phyloP scores from a whole-genome alignment of 345 rosid species.

The Salix brachista region DNA sequence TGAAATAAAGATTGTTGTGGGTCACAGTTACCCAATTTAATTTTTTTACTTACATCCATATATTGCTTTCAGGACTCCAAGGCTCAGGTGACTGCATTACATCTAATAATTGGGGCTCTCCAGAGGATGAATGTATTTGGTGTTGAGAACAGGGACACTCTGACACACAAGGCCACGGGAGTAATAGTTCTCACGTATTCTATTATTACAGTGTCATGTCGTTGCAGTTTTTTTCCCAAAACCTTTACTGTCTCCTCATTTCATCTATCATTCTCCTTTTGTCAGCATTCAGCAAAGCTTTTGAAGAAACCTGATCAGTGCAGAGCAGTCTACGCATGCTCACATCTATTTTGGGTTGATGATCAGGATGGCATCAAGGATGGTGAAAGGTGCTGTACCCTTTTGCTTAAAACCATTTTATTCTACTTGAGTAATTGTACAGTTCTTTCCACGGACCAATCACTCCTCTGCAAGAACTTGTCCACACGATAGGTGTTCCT shows the following conservation, averaged over 20 bases:
- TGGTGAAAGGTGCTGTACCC: constrained; percentile 65
- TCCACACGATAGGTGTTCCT: background rate
- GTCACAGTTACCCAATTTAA: background rate
- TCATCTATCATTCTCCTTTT: background rate
- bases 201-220: background rate
- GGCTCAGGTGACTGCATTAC: constrained; percentile 91
- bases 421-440: background rate
- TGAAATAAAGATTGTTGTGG: background rate
- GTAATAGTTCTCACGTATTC: constrained; percentile 35
- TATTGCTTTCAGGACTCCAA: constrained; percentile 65
- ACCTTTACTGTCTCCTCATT: background rate
- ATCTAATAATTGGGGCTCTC: constrained; percentile 83
- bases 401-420: background rate
- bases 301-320: constrained; percentile 97
- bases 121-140: constrained; percentile 98
- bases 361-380: constrained; percentile 78
- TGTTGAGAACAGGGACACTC: constrained; percentile 91
- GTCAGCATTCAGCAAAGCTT: constrained; percentile 94
- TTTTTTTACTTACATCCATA: background rate
- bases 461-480: background rate
- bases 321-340: constrained; percentile 92
- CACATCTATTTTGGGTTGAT: constrained; percentile 96
- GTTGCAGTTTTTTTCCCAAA: background rate
- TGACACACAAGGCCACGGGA: constrained; percentile 95
- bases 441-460: background rate